Base-by-base conservation (phyloP, 2,329 filamentous ascomycete genomes). In the Geosmithia flava region DNA sequence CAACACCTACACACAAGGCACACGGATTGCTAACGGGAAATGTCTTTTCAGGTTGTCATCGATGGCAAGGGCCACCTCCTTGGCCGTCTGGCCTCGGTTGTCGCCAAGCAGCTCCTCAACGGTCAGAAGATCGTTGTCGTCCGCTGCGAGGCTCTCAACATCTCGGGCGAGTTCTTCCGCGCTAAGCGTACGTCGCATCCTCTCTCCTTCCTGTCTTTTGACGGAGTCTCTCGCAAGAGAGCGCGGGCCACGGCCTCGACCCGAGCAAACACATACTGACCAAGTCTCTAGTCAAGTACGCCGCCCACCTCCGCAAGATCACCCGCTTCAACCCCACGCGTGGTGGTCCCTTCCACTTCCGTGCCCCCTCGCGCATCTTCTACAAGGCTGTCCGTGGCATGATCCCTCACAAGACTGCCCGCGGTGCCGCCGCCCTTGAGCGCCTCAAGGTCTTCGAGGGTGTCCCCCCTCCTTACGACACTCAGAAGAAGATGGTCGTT, bases 1-100 rank as follows among this genome's bases (percentile, higher is more conserved):
- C 4, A 27, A 5, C 20, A 8, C 30, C 33, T 15, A 20, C 8
- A 39, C 27, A 17, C 20, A 20, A 23, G 19, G 23, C n/a, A 19
- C 15, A 43, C 15, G 11, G 33, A 11, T 37, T 19, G 33, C 49
- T 51, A 45, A 51, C 44, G 19, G 30, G n/a, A 30, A 40, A 42
- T 42, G 41, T 51, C 47, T 57, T 44, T 53, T 52, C 55, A 95
- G 89, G 84, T 96, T 78, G 87, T 96, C 78, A 95, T 98, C 71
- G 93, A 98, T 84, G 93, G 90, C 87, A 98, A 98, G 85, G 93
- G 93, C 76, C 93, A 98, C 78, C 86, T 98, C 72, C 89, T 98
- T 74, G 93, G 93, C 80, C 91, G 93, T 74, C 84, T 98, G 72
- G 91, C 91, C 77, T 89, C 83, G 72, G 95, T 89, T 69, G 89